Evolutionary conservation across 495 filamentous ascomycete species (phyloP).

Genomic region (Neohortaea acidophila): DNA sequence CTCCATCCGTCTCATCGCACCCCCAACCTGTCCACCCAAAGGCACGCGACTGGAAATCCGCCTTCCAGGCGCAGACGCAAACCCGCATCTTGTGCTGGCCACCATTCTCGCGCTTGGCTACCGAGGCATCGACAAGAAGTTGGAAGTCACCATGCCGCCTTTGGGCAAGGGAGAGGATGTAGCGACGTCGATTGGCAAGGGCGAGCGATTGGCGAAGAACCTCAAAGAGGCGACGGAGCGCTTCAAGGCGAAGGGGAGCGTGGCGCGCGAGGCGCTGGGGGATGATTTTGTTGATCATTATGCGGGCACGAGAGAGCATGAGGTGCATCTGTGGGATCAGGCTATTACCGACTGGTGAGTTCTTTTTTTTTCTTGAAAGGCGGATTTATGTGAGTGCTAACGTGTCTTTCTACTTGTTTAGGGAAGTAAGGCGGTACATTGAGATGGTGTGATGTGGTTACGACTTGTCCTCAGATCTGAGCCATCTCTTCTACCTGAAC

Average conservation of each 20-base stretch:
- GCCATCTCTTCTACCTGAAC: too few relatives aligned
- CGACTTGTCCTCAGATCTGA: not conserved
- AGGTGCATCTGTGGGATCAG: constrained; percentile 83
- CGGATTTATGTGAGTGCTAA: constrained; percentile 1
- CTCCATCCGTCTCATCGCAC: constrained; percentile 74
- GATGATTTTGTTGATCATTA: constrained; percentile 93
- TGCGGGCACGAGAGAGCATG: constrained; percentile 83
- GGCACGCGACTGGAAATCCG: constrained; percentile 86
- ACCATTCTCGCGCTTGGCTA: constrained; percentile 75
- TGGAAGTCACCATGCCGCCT: constrained; percentile 68
- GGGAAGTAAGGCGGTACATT: constrained; percentile 56
- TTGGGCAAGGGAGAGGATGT: constrained; percentile 71
- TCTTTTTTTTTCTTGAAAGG: not conserved
- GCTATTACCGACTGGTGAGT: constrained; percentile 85
- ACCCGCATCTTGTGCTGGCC: constrained; percentile 74
- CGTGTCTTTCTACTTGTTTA: constrained; percentile 18
- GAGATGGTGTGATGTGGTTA: constrained; percentile 50
- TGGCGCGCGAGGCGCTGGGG: constrained; percentile 83
- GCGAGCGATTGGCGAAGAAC: constrained; percentile 60
- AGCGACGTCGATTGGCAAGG: constrained; percentile 48
- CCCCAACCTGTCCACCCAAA: constrained; percentile 64
- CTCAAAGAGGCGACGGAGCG: constrained; percentile 64
- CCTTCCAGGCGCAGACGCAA: constrained; percentile 79
- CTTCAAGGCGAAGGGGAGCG: constrained; percentile 59
- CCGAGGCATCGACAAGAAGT: constrained; percentile 78